Base-by-base conservation (phyloP, 257 asterid species). In the Capsicum pubescens region DNA sequence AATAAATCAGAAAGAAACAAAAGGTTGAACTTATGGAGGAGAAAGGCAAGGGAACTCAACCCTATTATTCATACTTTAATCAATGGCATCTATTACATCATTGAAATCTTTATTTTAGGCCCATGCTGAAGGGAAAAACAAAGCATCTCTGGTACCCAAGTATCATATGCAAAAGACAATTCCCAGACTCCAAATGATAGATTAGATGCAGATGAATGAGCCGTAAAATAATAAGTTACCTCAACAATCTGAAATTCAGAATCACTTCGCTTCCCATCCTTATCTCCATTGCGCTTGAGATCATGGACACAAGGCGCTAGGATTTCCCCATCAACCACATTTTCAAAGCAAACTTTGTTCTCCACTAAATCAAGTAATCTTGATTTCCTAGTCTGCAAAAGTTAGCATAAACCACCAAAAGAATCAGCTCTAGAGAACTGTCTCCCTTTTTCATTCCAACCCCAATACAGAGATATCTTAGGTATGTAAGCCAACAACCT, bases 351-450 rank as follows among this genome's bases (percentile, higher is more conserved):
- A 0, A 50, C 81, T 50, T 76, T n/a, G 63, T 21, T 76, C 35
- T 76, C 60, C 50, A 76, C 59, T 21, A 56, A 50, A 76, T 56
- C 81, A 52, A 76, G 61, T 76, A 7, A 50, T 52, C 46, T 50
- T 76, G 81, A 35, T 21, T 54, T 76, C 32, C 81, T 76, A 7
- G 81, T 76, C 81, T 76, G 81, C 81, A 76, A 76, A 69, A 52
- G 46, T 76, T 50, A 52, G 60, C 46, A 50, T 35, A 74, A 50
- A 21, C 60, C 60, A 74, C 60, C 80, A 19, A 50, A 72, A 74
- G 19, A 74, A 21, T 21, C 46, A 0, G 46, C 46, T 50, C 46
- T 50, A 74, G 57, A 35, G 44, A 50, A 50, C 21, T 74, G 17
- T 50, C 7, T 26, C 61, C 21, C n/a, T 74, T 50, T 74, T 46